These are phyloP conservation scores for Chalaropsis ovoidea DNA, from an alignment of 2,329 filamentous ascomycete species.

Conservation along the genomic window DNA sequence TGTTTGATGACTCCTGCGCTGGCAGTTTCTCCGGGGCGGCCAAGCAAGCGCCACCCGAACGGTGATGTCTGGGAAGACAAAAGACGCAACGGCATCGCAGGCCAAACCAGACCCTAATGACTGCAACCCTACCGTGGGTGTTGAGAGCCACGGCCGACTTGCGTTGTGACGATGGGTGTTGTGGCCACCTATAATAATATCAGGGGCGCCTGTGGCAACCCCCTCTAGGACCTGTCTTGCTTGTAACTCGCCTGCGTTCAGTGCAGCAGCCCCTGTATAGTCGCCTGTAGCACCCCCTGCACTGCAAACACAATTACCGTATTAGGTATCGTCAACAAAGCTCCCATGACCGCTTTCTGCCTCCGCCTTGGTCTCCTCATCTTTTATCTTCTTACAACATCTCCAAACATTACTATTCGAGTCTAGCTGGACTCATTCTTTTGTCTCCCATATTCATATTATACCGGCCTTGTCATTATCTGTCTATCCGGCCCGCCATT, in stretches of 20 bases:
- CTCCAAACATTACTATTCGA: not conserved
- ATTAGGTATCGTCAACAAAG: conserved; percentile 1
- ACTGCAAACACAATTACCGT: not conserved
- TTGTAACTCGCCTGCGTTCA: too few species aligned
- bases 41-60: not conserved
- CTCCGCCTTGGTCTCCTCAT: not conserved
- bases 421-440: not conserved
- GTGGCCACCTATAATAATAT: not conserved
- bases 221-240: too few species aligned
- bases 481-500: not conserved
- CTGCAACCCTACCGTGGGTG: not conserved
- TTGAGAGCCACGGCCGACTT: not conserved
- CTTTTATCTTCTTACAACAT: conserved; percentile 1
- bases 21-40: conserved; percentile 9
- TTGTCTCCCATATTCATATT: not conserved
- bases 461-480: not conserved
- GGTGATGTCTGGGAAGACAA: not conserved
- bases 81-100: not conserved
- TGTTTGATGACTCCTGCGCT: conserved; percentile 6
- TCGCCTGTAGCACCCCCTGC: not conserved
- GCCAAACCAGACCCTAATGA: not conserved
- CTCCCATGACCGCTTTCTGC: not conserved
- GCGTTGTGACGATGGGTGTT: not conserved
- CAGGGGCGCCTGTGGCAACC: not conserved
- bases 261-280: not conserved